Conservation (phyloP, 2,329 filamentous ascomycete genomes). For the Knoxdaviesia proteae region DNA sequence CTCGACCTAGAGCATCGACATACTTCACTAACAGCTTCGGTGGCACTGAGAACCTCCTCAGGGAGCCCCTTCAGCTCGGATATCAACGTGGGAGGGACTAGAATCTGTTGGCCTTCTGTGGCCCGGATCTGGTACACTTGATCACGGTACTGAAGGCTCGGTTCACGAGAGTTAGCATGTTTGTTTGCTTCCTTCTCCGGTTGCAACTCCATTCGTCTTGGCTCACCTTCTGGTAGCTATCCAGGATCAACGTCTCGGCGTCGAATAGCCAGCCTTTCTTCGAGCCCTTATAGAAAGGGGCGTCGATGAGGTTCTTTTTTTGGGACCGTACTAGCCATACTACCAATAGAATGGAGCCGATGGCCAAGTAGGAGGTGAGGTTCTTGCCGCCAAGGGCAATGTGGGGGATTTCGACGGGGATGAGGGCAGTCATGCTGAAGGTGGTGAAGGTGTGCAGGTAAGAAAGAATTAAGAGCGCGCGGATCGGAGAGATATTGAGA, state of each 20-base stretch:
- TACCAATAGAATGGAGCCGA: constrained; percentile 15
- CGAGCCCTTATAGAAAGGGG: constrained; percentile 25
- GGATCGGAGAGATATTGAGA: no score
- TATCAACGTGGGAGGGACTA: constrained; percentile 23
- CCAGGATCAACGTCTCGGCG: constrained; percentile 23
- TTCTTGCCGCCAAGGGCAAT: constrained; percentile 11
- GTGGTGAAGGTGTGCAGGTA: no score
- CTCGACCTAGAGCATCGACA: constrained; percentile 3
- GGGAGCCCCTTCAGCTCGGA: constrained; percentile 25
- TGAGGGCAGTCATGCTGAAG: no score
- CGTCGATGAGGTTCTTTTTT: constrained; percentile 11
- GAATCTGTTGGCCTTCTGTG: constrained; percentile 26
- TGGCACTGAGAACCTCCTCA: constrained; percentile 25
- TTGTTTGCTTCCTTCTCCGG: not conserved
- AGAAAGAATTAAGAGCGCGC: no score
- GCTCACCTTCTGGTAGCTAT: constrained; percentile 26
- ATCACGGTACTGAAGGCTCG: constrained; percentile 19
- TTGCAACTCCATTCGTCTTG: not conserved
- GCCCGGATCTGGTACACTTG: constrained; percentile 28
- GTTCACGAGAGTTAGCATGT: not conserved
- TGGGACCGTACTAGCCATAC: constrained; percentile 17
- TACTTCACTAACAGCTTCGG: constrained; percentile 26
- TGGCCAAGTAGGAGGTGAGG: constrained; percentile 19
- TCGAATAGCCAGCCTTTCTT: constrained; percentile 29
- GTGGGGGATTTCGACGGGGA: constrained; percentile 6